Conservation (phyloP, 2,329 filamentous ascomycete genomes). For the Monosporascus sp. region DNA sequence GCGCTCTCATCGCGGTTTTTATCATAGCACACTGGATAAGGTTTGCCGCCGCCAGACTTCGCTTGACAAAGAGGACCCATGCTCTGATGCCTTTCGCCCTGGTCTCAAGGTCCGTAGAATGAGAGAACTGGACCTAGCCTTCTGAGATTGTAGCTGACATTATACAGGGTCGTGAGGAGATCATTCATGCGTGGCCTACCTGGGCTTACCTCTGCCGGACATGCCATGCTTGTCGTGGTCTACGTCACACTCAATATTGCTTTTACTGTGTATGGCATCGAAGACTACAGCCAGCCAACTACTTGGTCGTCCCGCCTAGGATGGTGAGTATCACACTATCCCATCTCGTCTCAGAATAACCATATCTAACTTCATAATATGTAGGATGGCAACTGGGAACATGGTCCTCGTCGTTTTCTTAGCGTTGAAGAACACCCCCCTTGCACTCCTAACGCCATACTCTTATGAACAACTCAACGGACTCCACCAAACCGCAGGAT, state of each 20-base stretch:
- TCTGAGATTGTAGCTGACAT: slow-evolving; percentile 3
- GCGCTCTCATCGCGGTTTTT: neutral
- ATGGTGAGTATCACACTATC: slow-evolving; percentile 16
- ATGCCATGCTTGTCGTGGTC: slow-evolving; percentile 27
- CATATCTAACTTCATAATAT: slow-evolving; percentile 7
- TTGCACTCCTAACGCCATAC: slow-evolving; percentile 35
- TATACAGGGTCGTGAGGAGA: slow-evolving; percentile 12
- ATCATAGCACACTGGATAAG: neutral
- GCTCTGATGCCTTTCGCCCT: slow-evolving; percentile 8
- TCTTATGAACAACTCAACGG: slow-evolving; percentile 43
- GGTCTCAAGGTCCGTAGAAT: slow-evolving; percentile 15
- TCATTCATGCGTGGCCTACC: slow-evolving; percentile 26
- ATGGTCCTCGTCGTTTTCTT: slow-evolving; percentile 41
- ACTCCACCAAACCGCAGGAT: slow-evolving; percentile 41
- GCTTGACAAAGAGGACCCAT: neutral
- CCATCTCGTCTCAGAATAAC: neutral
- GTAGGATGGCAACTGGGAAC: slow-evolving; percentile 42
- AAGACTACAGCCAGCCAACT: slow-evolving; percentile 13
- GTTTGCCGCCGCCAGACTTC: neutral
- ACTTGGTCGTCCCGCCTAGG: slow-evolving; percentile 27
- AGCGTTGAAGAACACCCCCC: slow-evolving; percentile 42
- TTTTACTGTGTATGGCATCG: slow-evolving; percentile 27
- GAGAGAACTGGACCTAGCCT: neutral
- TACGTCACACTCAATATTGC: slow-evolving; percentile 31
- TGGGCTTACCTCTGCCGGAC: slow-evolving; percentile 34